Conservation (phyloP, 1,284 basidiomycete genomes). For the Ganoderma meredithae region DNA sequence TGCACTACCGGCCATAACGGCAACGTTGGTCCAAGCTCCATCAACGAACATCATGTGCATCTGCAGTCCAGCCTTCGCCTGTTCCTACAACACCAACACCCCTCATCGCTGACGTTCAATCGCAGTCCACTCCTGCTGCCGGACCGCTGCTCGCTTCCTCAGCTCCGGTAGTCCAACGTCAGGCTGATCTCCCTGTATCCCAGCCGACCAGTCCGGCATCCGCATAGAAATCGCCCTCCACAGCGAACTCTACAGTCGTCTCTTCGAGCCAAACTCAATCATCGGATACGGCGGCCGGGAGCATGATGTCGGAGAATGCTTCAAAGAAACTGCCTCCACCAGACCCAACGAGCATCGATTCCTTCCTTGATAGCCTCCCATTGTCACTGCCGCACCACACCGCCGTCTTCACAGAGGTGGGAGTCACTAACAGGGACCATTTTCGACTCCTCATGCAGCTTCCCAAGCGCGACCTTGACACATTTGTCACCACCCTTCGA, state of each 20-base stretch:
- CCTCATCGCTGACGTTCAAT: neutral
- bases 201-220: neutral
- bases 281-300: neutral
- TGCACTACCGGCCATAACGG: no score
- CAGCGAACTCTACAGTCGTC: no score
- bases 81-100: neutral
- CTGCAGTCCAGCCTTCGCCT: neutral
- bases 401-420: neutral
- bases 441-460: neutral
- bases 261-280: neutral
- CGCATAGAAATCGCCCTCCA: neutral
- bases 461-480: neutral
- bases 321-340: neutral
- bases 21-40: neutral
- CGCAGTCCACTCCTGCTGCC: neutral
- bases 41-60: neutral
- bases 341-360: neutral
- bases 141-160: neutral
- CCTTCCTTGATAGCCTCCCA: neutral
- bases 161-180: neutral
- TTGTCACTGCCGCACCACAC: neutral
- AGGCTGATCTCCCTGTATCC: neutral
- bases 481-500: conserved; percentile 1
- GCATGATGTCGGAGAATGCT: neutral
- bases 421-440: neutral